Base-by-base conservation (phyloP, 1,139 yeast genomes). In the Yueomyces sp. region DNA sequence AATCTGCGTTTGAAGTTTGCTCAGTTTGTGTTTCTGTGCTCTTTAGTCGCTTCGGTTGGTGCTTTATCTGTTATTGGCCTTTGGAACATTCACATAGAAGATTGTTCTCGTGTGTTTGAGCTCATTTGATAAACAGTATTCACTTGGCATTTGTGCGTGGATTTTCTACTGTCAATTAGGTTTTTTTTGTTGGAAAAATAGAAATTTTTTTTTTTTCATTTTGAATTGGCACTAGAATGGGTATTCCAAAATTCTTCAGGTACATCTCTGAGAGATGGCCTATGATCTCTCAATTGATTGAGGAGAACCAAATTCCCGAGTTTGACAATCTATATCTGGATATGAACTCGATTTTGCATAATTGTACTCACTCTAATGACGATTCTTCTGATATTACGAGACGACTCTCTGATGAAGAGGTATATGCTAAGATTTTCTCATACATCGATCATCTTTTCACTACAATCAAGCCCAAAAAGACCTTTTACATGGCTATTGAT, bases 231-330 rank as follows among this genome's bases (percentile, higher is more conserved):
- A 29, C n/a, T 27, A 41, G 33, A 4, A 64, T 67, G 80, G 98
- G 98, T 72, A 89, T 91, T 62, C 97, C 97, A 45, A 89, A 91
- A 61, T 91, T 89, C 63, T 91, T 86, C 65, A 77, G 96, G 65
- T 91, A 86, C 70, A 87, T 91, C 69, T 86, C 97, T 43, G 98
- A 93, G 68, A 79, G 99, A 78, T 93, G 97, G 97, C 99, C 99
- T 34, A 72, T 83, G 69, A 87, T 91, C 52, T 81, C 95, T 11
- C 95, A 87, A 64, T 69, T 81, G 59, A 78, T 91, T 52, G 94
- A 85, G 55, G 94, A 83, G 44, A 72, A 75, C 47, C 87, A 84
- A 55, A 78, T 89, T 48, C 94, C 96, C 11, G 97, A 89, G 61
- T 93, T 86, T 63, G 99, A 93, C 64, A 91, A 89, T 57, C 69